Conservation (phyloP, 495 filamentous ascomycete species). For the Xylona heveae region DNA sequence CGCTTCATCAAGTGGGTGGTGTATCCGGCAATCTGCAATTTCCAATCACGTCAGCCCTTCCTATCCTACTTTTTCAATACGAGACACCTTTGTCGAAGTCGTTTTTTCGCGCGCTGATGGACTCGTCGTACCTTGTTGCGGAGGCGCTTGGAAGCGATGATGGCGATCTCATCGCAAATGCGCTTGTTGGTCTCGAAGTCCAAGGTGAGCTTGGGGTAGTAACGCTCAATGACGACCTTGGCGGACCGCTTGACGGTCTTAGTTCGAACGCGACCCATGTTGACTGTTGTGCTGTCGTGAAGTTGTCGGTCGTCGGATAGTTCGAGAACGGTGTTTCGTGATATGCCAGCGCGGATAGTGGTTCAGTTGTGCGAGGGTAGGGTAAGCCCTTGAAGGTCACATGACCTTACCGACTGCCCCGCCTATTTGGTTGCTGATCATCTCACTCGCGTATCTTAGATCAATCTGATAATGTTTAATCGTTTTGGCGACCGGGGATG, state of each 20-base stretch:
- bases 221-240: slow-evolving; percentile 99
- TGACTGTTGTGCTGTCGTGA: slow-evolving; percentile 34
- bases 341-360: too few species aligned
- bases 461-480: too few species aligned
- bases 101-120: neutral
- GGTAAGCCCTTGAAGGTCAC: too few species aligned
- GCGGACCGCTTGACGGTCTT: slow-evolving; percentile 99
- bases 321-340: too few species aligned
- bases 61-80: neutral
- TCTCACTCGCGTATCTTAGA: too few species aligned
- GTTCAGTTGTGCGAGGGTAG: too few species aligned
- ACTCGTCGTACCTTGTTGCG: slow-evolving; percentile 68
- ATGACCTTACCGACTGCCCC: too few species aligned
- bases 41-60: neutral
- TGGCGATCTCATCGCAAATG: slow-evolving; percentile 99
- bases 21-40: slow-evolving; percentile 79
- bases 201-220: slow-evolving; percentile 95
- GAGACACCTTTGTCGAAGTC: neutral
- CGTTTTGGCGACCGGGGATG: too few species aligned
- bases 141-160: slow-evolving; percentile 93
- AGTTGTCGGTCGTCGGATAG: slow-evolving; percentile 4
- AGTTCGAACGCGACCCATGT: slow-evolving; percentile 92
- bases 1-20: slow-evolving; percentile 97
- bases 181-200: slow-evolving; percentile 99
- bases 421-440: too few species aligned